Conservation (phyloP, 345 rosid genomes). For the Leavenworthia alabamica region DNA sequence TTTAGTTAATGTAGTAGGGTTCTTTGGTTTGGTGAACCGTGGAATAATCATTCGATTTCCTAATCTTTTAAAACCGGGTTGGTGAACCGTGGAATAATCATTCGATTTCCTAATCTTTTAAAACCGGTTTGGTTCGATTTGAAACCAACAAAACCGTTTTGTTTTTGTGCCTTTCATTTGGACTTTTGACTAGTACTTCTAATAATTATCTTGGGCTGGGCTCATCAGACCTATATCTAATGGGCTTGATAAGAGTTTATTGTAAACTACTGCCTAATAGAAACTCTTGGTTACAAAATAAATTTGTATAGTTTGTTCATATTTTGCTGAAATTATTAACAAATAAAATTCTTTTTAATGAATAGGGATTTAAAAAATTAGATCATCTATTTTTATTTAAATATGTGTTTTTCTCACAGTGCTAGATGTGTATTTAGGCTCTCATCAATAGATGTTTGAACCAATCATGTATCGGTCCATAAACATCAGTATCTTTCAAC, state of each 20-base stretch:
- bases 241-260: not conserved
- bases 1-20: not conserved
- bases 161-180: not conserved
- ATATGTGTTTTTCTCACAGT: not conserved
- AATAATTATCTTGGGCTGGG: not conserved
- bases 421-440: not conserved
- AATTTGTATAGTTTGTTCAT: not conserved
- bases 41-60: not conserved
- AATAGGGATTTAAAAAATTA: not conserved
- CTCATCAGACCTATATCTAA: not conserved
- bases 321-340: not conserved
- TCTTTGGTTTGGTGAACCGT: not conserved
- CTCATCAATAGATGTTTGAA: not conserved
- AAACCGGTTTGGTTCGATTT: constrained; percentile 4
- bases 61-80: not conserved
- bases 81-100: not conserved
- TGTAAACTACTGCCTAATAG: not conserved
- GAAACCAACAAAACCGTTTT: not conserved
- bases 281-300: not conserved
- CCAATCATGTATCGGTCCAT: constrained; percentile 4
- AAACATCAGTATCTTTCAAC: constrained; percentile 9
- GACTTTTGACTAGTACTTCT: not conserved
- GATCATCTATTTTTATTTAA: not conserved
- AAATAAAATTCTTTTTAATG: not conserved
- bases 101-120: not conserved